These are phyloP conservation scores for Nothophytophthora sp. DNA, from an alignment of 352 stramenopile genomes.

Conservation along the genomic window DNA sequence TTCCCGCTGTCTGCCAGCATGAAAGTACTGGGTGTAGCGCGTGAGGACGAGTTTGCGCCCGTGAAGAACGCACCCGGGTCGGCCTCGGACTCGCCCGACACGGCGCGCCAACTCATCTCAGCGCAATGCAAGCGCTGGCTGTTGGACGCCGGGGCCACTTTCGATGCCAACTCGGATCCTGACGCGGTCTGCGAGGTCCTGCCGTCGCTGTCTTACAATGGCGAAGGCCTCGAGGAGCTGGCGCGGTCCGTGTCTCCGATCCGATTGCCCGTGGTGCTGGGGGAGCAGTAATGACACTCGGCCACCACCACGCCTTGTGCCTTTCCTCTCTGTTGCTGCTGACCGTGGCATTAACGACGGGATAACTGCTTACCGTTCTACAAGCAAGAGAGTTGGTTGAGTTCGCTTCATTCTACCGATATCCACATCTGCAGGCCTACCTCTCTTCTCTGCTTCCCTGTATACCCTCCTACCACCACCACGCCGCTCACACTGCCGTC, in stretches of 20 bases:
- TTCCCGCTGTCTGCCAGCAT: conserved; percentile 73
- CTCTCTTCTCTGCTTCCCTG: conserved; percentile 2
- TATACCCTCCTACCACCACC: neutral
- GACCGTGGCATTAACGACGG: no score
- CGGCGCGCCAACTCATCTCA: conserved; percentile 62
- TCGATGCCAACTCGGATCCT: conserved; percentile 18
- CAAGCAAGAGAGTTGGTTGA: no score
- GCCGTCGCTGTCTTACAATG: conserved; percentile 82
- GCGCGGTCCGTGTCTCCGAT: conserved; percentile 43
- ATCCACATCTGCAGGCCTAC: no score
- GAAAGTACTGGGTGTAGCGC: conserved; percentile 87
- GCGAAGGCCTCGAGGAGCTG: conserved; percentile 68
- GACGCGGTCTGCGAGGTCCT: conserved; percentile 68
- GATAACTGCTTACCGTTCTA: no score
- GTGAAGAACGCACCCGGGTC: conserved; percentile 89
- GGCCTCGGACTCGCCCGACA: conserved; percentile 77
- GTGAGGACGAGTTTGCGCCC: conserved; percentile 90
- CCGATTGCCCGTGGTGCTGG: conserved; percentile 33
- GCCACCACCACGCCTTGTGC: no score
- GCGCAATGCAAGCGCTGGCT: conserved; percentile 72
- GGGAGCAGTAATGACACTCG: conserved; percentile 3
- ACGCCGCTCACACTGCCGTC: conserved; percentile 14
- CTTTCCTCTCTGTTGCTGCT: no score
- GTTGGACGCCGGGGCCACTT: conserved; percentile 39
- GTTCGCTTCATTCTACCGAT: no score